A percentile compares a stretch with the other conserved stretches of the same genome.
phyloP scores from a whole-genome alignment of 1,284 basidiomycete genomes.

The Ganoderma lingzhi region DNA sequence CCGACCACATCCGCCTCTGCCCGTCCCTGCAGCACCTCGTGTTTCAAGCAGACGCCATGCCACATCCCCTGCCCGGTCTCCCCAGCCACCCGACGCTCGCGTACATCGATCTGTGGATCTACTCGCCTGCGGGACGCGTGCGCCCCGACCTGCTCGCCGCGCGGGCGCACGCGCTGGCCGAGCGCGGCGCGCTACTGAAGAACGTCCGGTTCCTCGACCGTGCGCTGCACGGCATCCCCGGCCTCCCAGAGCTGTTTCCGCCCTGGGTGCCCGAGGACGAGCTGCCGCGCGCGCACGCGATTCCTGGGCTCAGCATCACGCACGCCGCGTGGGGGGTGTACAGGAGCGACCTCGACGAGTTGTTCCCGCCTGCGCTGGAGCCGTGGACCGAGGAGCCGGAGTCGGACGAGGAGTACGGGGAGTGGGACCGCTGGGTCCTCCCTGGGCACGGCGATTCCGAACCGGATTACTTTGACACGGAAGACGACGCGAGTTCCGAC shows the following conservation, averaged over 20 bases:
- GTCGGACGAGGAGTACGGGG: neutral
- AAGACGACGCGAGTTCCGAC: neutral
- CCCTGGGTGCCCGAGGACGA: constrained; percentile 16
- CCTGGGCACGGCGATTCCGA: neutral
- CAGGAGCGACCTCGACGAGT: constrained; percentile 21
- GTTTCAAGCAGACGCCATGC: constrained; percentile 10
- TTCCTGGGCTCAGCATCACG: constrained; percentile 15
- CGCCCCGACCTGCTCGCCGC: constrained; percentile 7
- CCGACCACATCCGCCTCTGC: constrained; percentile 18
- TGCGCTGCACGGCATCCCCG: constrained; percentile 13
- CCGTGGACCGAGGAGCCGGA: neutral
- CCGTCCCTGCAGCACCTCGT: constrained; percentile 21
- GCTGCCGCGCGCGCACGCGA: constrained; percentile 14
- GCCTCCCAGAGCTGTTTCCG: constrained; percentile 16
- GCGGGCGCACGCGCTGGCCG: constrained; percentile 7
- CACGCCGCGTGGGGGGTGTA: constrained; percentile 24
- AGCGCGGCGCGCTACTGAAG: constrained; percentile 10
- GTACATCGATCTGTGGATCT: constrained; percentile 24
- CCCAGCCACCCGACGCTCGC: constrained; percentile 20
- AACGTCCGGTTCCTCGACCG: constrained; percentile 24
- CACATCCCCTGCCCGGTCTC: constrained; percentile 2
- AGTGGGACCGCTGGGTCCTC: neutral
- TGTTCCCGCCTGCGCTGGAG: constrained; percentile 9
- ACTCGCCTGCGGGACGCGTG: constrained; percentile 1
- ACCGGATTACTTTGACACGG: neutral